These are phyloP conservation scores for Colletotrichum orchidophilum DNA, from an alignment of 2,329 filamentous ascomycete genomes.

Conservation along the genomic window DNA sequence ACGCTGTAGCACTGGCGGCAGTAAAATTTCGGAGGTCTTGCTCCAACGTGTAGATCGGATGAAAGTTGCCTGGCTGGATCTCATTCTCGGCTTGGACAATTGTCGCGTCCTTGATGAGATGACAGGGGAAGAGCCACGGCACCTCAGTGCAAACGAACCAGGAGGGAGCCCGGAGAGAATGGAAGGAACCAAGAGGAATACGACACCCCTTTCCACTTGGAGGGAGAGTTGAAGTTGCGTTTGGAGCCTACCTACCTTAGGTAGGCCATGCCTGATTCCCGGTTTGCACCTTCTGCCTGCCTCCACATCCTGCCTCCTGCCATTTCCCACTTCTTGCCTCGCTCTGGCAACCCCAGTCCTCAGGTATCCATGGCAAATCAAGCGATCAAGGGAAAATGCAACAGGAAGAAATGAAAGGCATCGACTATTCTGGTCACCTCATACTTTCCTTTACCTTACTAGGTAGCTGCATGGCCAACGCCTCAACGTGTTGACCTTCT, in stretches of 20 bases:
- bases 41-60: background rate
- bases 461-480: background rate
- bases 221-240: background rate
- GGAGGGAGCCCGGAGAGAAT: no score
- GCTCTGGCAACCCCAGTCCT: background rate
- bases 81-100: background rate
- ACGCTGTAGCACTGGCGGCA: background rate
- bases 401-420: background rate
- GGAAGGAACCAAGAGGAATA: background rate
- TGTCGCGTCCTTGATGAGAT: background rate
- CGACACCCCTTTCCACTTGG: background rate
- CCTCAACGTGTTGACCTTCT: background rate
- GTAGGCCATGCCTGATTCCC: background rate
- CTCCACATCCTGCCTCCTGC: background rate
- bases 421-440: background rate
- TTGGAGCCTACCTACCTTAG: background rate
- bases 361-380: background rate
- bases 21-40: background rate
- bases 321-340: background rate
- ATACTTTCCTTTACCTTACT: background rate
- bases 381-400: background rate
- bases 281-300: background rate
- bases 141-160: background rate
- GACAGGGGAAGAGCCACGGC: background rate
- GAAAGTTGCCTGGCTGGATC: background rate